Conservation (phyloP, 2,329 filamentous ascomycete genomes). For the Biscogniauxia mediterranea region DNA sequence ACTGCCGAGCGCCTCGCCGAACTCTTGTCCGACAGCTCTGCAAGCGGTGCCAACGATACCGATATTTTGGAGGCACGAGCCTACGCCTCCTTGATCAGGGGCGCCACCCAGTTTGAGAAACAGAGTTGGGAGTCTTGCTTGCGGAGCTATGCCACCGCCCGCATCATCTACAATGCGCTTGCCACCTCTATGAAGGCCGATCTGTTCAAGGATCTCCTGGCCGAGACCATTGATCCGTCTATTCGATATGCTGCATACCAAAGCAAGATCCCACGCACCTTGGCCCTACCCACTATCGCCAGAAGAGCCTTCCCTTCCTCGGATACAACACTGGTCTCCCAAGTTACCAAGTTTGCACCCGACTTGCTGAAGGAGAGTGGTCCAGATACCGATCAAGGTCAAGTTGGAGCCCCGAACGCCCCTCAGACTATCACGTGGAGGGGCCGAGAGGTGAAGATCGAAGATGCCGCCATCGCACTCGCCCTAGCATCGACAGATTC, state of each 20-base stretch:
- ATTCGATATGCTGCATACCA: slow-evolving; percentile 95
- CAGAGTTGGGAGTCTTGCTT: slow-evolving; percentile 81
- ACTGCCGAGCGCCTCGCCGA: slow-evolving; percentile 67
- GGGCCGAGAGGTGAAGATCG: slow-evolving; percentile 78
- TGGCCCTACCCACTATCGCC: slow-evolving; percentile 76
- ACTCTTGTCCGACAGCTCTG: slow-evolving; percentile 60
- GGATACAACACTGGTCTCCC: slow-evolving; percentile 59
- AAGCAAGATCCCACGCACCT: slow-evolving; percentile 79
- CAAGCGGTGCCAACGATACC: slow-evolving; percentile 63
- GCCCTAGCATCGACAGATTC: slow-evolving; percentile 69
- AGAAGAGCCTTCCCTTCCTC: slow-evolving; percentile 73
- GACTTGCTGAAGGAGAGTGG: slow-evolving; percentile 60
- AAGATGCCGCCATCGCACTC: slow-evolving; percentile 88
- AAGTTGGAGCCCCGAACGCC: slow-evolving; percentile 51
- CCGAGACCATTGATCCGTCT: slow-evolving; percentile 85
- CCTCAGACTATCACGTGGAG: slow-evolving; percentile 84
- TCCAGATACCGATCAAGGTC: slow-evolving; percentile 47
- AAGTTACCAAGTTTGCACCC: slow-evolving; percentile 70
- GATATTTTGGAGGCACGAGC: slow-evolving; percentile 84
- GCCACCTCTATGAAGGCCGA: slow-evolving; percentile 66
- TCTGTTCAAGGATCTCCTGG: slow-evolving; percentile 80
- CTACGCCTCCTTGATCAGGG: slow-evolving; percentile 74
- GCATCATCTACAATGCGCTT: slow-evolving; percentile 80
- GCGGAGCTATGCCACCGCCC: slow-evolving; percentile 69
- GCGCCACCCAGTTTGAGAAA: slow-evolving; percentile 81